These are phyloP conservation scores for Cicer yamashitae DNA, from an alignment of 306 rosid species.

Conservation along the genomic window DNA sequence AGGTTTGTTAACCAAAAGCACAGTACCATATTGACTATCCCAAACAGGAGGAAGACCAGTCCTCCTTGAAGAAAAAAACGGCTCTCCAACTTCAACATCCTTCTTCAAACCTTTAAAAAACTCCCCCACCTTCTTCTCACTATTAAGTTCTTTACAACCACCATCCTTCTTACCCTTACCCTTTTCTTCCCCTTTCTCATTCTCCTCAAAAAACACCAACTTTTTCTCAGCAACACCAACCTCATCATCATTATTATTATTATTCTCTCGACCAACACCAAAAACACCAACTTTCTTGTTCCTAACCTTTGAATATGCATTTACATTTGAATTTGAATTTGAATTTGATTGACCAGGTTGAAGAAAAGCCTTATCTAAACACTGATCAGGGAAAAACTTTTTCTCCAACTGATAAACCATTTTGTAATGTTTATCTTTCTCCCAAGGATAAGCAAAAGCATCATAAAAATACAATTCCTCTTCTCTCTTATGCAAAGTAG, in stretches of 20 bases:
- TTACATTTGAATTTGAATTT: neutral
- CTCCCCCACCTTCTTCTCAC: slow-evolving; percentile 83
- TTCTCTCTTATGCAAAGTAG: slow-evolving; percentile 72
- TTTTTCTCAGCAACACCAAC: slow-evolving; percentile 48
- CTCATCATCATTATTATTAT: slow-evolving; percentile 33
- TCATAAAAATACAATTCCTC: slow-evolving; percentile 86
- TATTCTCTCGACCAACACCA: slow-evolving; percentile 30
- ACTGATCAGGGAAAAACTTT: slow-evolving; percentile 81
- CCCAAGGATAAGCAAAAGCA: slow-evolving; percentile 85
- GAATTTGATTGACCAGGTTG: slow-evolving; percentile 71
- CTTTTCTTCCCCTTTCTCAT: slow-evolving; percentile 30
- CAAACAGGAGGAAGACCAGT: slow-evolving; percentile 75
- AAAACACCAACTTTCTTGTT: slow-evolving; percentile 39
- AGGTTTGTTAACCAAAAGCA: slow-evolving; percentile 87
- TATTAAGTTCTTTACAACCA: slow-evolving; percentile 27
- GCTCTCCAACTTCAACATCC: slow-evolving; percentile 57
- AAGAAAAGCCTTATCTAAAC: slow-evolving; percentile 86
- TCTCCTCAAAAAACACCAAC: slow-evolving; percentile 74
- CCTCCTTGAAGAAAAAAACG: slow-evolving; percentile 75
- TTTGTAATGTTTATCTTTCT: slow-evolving; percentile 87
- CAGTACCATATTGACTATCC: slow-evolving; percentile 84
- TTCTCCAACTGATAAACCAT: slow-evolving; percentile 95
- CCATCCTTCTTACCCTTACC: slow-evolving; percentile 37
- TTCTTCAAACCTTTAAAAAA: slow-evolving; percentile 88
- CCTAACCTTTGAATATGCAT: slow-evolving; percentile 30